A percentile compares a stretch with the other conserved stretches of the same genome.
Conservation (phyloP, 768 basidiomycete genomes). For the Gautieria morchelliformis region DNA sequence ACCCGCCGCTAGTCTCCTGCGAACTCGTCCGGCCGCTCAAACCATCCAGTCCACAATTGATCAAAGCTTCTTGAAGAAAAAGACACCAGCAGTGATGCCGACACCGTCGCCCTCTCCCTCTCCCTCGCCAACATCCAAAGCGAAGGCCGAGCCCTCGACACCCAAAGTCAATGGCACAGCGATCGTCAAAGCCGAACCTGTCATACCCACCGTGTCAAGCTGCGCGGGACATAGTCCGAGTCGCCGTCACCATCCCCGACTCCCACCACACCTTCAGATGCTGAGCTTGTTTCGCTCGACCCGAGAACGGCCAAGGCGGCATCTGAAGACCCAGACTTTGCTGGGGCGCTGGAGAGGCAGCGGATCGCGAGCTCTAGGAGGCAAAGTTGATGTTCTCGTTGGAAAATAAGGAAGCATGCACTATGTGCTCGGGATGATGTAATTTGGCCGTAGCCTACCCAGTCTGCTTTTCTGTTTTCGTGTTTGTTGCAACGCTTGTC, state of each 20-base stretch:
- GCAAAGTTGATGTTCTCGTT: constrained; percentile 76
- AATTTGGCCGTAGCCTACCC: neutral
- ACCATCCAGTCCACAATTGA: constrained; percentile 98
- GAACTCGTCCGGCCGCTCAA: constrained; percentile 88
- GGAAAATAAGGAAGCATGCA: constrained; percentile 89
- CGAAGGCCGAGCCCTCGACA: neutral
- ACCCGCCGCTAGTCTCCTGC: constrained; percentile 50
- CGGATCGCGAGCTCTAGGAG: constrained; percentile 69
- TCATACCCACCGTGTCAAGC: neutral
- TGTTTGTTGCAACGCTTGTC: neutral
- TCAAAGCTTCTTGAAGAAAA: constrained; percentile 52
- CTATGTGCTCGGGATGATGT: constrained; percentile 65
- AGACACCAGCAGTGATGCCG: constrained; percentile 30
- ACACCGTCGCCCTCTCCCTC: constrained; percentile 4
- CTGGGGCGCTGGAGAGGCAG: constrained; percentile 63
- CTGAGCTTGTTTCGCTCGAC: constrained; percentile 21
- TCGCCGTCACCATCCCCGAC: constrained; percentile 4
- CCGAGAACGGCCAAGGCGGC: constrained; percentile 43
- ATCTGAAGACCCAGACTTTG: constrained; percentile 62
- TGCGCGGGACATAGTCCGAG: neutral
- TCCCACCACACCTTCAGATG: neutral
- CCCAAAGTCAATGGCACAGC: neutral
- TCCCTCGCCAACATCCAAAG: constrained; percentile 1
- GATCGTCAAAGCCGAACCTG: constrained; percentile 1
- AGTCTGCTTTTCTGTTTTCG: neutral